Conservation (phyloP, 345 rosid genomes). For the Rhodomyrtus tomentosa region DNA sequence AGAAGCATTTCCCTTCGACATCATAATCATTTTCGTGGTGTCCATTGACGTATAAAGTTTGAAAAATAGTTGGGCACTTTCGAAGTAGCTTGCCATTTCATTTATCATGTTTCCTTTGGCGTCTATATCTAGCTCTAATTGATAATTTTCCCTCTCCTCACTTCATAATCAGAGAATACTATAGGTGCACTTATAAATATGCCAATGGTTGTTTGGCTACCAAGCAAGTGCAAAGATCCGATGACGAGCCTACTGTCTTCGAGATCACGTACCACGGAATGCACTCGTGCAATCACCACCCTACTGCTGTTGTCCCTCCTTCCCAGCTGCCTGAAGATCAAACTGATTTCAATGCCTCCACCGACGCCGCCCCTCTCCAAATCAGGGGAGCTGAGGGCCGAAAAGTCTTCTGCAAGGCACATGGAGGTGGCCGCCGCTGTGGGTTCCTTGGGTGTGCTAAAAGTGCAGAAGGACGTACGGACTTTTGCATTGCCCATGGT, state of each 20-base stretch:
- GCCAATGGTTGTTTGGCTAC: slow-evolving; percentile 17
- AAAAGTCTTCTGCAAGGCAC: no score
- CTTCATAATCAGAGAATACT: slow-evolving; percentile 8
- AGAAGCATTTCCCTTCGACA: no score
- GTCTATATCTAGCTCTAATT: background rate
- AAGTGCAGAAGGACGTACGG: no score
- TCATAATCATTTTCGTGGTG: background rate
- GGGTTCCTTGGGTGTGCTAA: no score
- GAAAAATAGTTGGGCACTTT: background rate
- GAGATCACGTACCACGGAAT: slow-evolving; percentile 18
- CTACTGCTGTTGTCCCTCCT: background rate
- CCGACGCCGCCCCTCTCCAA: background rate
- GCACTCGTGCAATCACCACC: slow-evolving; percentile 13
- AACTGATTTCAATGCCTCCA: background rate
- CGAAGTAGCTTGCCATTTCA: no score
- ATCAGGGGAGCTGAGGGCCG: background rate
- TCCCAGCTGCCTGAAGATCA: background rate
- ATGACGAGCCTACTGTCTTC: slow-evolving; percentile 17
- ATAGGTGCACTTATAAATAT: slow-evolving; percentile 9
- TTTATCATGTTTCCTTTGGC: background rate
- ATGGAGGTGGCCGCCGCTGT: no score
- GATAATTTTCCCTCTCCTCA: background rate
- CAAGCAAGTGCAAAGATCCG: slow-evolving; percentile 25
- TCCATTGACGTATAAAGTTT: background rate
- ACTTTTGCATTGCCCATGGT: no score